phyloP scores from a whole-genome alignment of 1,284 basidiomycete species.

The Ganoderma sinense region DNA sequence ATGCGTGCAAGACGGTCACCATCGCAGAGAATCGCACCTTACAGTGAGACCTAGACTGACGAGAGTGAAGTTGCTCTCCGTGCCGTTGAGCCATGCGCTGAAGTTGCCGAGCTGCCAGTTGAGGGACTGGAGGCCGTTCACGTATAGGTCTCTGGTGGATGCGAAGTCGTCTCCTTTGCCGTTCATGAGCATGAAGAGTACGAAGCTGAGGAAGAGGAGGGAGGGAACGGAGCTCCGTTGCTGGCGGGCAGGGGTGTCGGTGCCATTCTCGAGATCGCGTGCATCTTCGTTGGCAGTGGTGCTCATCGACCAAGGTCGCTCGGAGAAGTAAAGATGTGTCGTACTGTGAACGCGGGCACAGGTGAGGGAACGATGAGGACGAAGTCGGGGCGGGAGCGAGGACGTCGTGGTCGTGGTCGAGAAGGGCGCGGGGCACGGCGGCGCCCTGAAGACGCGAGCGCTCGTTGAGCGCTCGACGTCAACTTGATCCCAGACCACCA shows the following conservation, averaged over 20 bases:
- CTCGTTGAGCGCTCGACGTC: not conserved
- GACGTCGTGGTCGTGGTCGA: not conserved
- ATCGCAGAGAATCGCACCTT: conserved; percentile 8
- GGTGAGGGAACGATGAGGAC: not conserved
- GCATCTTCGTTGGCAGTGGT: conserved; percentile 18
- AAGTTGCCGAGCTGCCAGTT: conserved; percentile 71
- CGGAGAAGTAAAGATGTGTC: not conserved
- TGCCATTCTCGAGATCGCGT: conserved; percentile 28
- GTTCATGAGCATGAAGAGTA: conserved; percentile 80
- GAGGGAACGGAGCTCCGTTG: conserved; percentile 69
- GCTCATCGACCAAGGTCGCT: conserved; percentile 15
- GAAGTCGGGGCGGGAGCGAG: not conserved
- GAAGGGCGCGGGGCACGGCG: not conserved
- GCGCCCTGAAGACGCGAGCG: too few relatives aligned
- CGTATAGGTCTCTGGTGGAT: conserved; percentile 61
- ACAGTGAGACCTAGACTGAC: conserved; percentile 52
- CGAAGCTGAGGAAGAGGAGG: conserved; percentile 75
- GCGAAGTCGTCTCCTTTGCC: conserved; percentile 68
- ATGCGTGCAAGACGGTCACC: not conserved
- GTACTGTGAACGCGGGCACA: not conserved
- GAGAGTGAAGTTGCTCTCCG: conserved; percentile 68
- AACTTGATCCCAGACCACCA: not conserved
- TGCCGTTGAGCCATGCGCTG: conserved; percentile 78
- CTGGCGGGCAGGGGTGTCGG: conserved; percentile 36
- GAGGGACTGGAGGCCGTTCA: conserved; percentile 64